Percentiles rank a stretch among this genome's conserved stretches.
These are phyloP conservation scores for Crucihimalaya himalaica DNA, from an alignment of 345 rosid species.

Conservation along the genomic window DNA sequence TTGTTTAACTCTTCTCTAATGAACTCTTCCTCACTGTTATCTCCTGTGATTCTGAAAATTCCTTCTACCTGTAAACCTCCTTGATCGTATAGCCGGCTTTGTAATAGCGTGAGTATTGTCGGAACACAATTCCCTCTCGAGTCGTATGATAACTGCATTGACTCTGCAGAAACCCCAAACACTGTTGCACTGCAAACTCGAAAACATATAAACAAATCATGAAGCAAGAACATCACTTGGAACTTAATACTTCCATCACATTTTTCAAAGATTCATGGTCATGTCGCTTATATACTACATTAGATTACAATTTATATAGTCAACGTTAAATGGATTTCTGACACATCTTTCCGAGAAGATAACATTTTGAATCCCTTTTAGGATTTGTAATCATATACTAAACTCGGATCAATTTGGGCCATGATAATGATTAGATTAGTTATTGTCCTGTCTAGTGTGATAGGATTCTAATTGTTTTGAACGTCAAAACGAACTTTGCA, in stretches of 20 bases:
- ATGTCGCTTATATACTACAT: background rate
- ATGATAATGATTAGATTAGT: background rate
- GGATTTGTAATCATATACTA: background rate
- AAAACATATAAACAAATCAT: constrained; percentile 2
- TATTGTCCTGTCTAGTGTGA: background rate
- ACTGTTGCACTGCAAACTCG: constrained; percentile 66
- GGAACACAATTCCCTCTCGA: constrained; percentile 88
- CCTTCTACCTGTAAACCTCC: constrained; percentile 91
- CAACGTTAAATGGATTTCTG: background rate
- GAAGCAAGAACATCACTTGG: background rate
- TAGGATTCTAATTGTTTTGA: background rate
- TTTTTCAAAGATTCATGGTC: background rate
- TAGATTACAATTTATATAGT: background rate
- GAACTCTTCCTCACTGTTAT: constrained; percentile 77
- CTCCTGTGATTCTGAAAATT: constrained; percentile 82
- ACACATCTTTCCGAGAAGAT: background rate
- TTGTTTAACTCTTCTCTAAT: constrained; percentile 76
- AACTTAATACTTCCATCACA: background rate
- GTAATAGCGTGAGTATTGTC: constrained; percentile 71
- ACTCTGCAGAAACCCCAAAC: constrained; percentile 90
- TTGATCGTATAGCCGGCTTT: constrained; percentile 68
- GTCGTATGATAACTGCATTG: constrained; percentile 88
- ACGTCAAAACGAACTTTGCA: background rate
- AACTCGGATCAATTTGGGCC: background rate
- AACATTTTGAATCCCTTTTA: background rate